Evolutionary conservation across 2,329 filamentous ascomycete species (phyloP).

Genomic region (Cladophialophora exuberans): DNA sequence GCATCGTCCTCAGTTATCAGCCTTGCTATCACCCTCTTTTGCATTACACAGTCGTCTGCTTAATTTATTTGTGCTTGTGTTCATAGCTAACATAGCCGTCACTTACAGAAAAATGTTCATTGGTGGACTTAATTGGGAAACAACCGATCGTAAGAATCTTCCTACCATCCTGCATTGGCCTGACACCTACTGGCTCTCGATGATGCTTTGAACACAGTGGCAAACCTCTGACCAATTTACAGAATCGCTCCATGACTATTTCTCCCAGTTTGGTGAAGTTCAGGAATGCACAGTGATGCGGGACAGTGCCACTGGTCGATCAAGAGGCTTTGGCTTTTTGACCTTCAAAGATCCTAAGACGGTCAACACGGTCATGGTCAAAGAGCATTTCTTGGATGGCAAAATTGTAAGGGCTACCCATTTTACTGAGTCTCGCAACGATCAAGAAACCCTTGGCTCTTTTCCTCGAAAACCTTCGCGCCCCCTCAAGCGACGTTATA

Average conservation of each 20-base stretch:
- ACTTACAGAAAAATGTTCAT: conserved; percentile 96
- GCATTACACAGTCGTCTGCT: background rate
- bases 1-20: no score
- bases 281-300: conserved; percentile 99
- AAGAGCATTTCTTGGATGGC: conserved; percentile 96
- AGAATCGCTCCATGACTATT: conserved; percentile 98
- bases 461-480: conserved; percentile 7
- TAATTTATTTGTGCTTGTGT: background rate
- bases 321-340: conserved; percentile 93
- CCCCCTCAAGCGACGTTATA: conserved; percentile 6
- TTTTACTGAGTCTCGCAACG: conserved; percentile 31
- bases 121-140: conserved; percentile 98
- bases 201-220: no score
- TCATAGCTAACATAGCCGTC: conserved; percentile 40
- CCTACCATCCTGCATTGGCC: conserved; percentile 6
- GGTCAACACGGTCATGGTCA: conserved; percentile 99
- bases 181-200: conserved; percentile 1
- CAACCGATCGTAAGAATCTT: conserved; percentile 81
- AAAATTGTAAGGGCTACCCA: conserved; percentile 76
- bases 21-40: background rate
- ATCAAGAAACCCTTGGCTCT: conserved; percentile 27
- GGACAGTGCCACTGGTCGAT: conserved; percentile 89
- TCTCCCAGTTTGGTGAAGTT: conserved; percentile 96
- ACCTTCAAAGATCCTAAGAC: conserved; percentile 98
- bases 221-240: conserved; percentile 22